Evolutionary conservation across 148 eudicot species (phyloP).

Genomic region (Silene uniflora): DNA sequence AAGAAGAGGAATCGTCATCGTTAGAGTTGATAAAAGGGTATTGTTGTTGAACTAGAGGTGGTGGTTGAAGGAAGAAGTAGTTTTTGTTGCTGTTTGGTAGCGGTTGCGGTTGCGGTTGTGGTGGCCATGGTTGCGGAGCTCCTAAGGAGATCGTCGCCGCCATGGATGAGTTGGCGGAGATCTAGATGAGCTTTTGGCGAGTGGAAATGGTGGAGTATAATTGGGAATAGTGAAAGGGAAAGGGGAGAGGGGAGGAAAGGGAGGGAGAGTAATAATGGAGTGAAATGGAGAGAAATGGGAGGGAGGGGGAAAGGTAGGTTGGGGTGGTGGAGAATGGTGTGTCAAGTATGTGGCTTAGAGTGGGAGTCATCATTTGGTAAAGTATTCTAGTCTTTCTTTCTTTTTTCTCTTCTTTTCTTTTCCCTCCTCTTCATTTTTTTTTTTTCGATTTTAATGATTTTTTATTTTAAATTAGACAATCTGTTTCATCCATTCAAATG

Average conservation of each 20-base stretch:
- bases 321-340: conserved; percentile 13
- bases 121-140: conserved; percentile 37
- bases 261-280: not conserved
- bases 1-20: conserved; percentile 18
- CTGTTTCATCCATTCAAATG: too few relatives aligned
- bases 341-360: conserved; percentile 5
- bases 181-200: too few relatives aligned
- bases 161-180: not conserved
- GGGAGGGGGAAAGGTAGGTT: conserved; percentile 10
- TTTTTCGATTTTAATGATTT: not conserved
- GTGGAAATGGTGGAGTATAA: too few relatives aligned
- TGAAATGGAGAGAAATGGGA: not conserved
- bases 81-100: conserved; percentile 15
- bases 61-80: conserved; percentile 31
- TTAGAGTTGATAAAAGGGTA: not conserved
- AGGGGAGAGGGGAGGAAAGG: not conserved
- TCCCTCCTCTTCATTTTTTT: not conserved
- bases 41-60: conserved; percentile 9
- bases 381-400: not conserved
- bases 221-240: not conserved
- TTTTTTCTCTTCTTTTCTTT: not conserved
- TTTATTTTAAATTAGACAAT: too few relatives aligned
- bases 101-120: conserved; percentile 11
- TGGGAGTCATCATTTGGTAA: conserved; percentile 19
- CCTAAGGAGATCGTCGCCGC: conserved; percentile 19